Conservation (phyloP, 2,329 filamentous ascomycete genomes). For the Tolypocladium tundrense region DNA sequence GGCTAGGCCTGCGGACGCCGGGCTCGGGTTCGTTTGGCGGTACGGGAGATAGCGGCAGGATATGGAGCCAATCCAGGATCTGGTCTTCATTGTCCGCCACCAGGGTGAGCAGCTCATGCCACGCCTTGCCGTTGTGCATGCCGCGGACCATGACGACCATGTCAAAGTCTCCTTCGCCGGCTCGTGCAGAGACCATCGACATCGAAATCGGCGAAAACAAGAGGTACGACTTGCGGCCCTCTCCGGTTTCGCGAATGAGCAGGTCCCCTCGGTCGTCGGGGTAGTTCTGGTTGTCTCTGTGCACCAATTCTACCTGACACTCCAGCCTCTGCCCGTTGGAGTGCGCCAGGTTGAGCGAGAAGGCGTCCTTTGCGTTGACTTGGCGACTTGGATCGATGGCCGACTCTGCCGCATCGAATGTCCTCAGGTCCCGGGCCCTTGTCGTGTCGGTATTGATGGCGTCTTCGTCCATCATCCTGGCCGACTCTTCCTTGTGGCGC, state of each 20-base stretch:
- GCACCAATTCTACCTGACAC: slow-evolving; percentile 78
- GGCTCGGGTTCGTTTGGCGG: slow-evolving; percentile 32
- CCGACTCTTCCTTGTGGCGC: slow-evolving; percentile 51
- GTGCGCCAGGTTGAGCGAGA: slow-evolving; percentile 75
- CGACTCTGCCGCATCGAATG: slow-evolving; percentile 58
- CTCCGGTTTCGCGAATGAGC: slow-evolving; percentile 85
- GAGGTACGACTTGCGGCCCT: slow-evolving; percentile 62
- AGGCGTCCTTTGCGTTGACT: slow-evolving; percentile 83
- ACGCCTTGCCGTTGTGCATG: slow-evolving; percentile 51
- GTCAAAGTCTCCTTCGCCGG: slow-evolving; percentile 58
- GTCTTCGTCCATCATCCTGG: slow-evolving; percentile 72
- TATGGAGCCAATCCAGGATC: slow-evolving; percentile 75
- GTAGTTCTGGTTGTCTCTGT: slow-evolving; percentile 68
- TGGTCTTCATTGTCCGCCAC: slow-evolving; percentile 67
- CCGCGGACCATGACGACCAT: slow-evolving; percentile 84
- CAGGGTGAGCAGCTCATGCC: slow-evolving; percentile 78
- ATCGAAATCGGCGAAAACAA: slow-evolving; percentile 82
- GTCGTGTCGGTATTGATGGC: slow-evolving; percentile 75
- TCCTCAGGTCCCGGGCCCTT: slow-evolving; percentile 68
- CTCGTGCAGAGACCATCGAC: slow-evolving; percentile 66
- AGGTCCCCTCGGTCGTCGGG: slow-evolving; percentile 66
- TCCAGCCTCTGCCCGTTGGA: slow-evolving; percentile 84
- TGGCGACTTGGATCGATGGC: slow-evolving; percentile 71
- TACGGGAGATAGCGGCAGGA: slow-evolving; percentile 49
- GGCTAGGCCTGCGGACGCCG: slow-evolving; percentile 15